These are phyloP conservation scores for Penicillium robsamsonii DNA, from an alignment of 495 filamentous ascomycete species.

Conservation along the genomic window DNA sequence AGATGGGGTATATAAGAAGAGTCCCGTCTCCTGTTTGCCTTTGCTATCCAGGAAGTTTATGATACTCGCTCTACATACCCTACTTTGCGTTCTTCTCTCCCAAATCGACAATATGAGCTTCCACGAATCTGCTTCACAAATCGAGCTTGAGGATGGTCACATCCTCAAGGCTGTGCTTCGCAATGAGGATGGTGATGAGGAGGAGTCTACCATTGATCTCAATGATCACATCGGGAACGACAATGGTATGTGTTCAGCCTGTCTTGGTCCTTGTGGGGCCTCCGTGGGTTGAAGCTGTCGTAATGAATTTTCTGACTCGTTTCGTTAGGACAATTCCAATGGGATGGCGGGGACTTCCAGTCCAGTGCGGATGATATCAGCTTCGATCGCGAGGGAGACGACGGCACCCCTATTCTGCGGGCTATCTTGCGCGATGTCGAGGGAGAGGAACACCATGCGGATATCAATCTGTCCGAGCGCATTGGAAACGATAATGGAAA, in stretches of 20 bases:
- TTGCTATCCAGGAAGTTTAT: neutral
- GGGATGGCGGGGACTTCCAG: conserved; percentile 44
- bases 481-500: conserved; percentile 40
- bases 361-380: conserved; percentile 36
- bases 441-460: conserved; percentile 22
- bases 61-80: conserved; percentile 3
- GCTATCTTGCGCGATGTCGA: conserved; percentile 28
- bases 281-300: no score
- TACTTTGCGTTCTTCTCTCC: conserved; percentile 5
- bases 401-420: conserved; percentile 39
- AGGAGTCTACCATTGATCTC: conserved; percentile 40
- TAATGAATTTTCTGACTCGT: neutral
- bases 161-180: conserved; percentile 38
- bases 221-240: conserved; percentile 44
- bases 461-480: conserved; percentile 46
- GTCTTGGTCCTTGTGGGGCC: neutral
- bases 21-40: neutral
- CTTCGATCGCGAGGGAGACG: conserved; percentile 43
- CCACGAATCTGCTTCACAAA: conserved; percentile 36
- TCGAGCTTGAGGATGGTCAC: conserved; percentile 42
- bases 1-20: conserved; percentile 7
- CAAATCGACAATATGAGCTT: conserved; percentile 42
- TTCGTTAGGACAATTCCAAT: conserved; percentile 40
- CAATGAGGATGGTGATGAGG: conserved; percentile 28
- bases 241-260: conserved; percentile 32